Evolutionary conservation across 2,329 filamentous ascomycete species (phyloP).

Genomic region (Penicillium digitatum): DNA sequence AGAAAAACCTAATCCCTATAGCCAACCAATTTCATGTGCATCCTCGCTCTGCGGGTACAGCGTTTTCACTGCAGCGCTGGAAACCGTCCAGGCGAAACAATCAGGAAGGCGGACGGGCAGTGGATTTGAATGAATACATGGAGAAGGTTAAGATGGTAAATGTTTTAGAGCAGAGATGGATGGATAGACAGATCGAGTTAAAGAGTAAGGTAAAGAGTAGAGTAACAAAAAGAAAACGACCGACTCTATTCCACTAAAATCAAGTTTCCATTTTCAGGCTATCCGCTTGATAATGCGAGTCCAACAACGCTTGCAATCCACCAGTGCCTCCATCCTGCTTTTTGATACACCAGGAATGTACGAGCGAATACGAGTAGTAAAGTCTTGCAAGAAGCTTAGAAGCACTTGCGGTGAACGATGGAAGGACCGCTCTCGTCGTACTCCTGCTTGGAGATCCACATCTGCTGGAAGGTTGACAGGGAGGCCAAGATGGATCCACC

Average conservation of each 20-base stretch:
- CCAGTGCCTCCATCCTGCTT: constrained; percentile 38
- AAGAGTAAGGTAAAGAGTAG: constrained; percentile 17
- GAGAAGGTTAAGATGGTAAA: constrained; percentile 10
- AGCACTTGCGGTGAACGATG: constrained; percentile 99
- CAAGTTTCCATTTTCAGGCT: constrained; percentile 40
- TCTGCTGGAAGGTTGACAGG: constrained; percentile 99
- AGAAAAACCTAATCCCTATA: not conserved
- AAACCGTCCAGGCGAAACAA: not conserved
- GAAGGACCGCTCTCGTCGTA: constrained; percentile 99
- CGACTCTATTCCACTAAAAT: constrained; percentile 43
- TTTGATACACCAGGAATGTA: constrained; percentile 44
- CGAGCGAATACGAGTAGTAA: constrained; percentile 38
- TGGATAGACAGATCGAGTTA: constrained; percentile 14
- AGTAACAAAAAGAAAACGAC: constrained; percentile 24
- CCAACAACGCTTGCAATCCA: constrained; percentile 38
- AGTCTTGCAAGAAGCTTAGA: constrained; percentile 62
- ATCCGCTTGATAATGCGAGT: constrained; percentile 40
- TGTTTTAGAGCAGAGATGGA: constrained; percentile 9
- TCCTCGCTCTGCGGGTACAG: not conserved
- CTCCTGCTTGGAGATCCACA: constrained; percentile 99
- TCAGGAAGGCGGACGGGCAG: not conserved
- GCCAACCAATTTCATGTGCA: not conserved
- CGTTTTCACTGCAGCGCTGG: not conserved
- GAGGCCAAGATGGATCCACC: constrained; percentile 99
- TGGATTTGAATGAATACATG: constrained; percentile 3